Percentiles rank a stretch among this genome's conserved stretches.
Evolutionary conservation across 1,284 basidiomycete genomes (phyloP).

Genomic region (Sanghuangporus weigelae): DNA sequence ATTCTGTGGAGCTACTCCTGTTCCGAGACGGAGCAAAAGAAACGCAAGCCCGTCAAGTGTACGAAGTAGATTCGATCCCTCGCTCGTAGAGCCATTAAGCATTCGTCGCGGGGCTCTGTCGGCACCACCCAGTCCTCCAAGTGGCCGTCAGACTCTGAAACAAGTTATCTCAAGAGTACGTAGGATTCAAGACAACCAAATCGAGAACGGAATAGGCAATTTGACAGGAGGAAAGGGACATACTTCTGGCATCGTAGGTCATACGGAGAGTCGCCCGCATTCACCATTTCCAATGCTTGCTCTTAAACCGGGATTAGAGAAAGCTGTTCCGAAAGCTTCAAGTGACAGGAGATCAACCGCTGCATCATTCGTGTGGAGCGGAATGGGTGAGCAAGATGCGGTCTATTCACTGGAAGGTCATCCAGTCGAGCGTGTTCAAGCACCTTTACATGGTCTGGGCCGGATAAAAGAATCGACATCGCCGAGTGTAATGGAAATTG

Average conservation of each 20-base stretch:
- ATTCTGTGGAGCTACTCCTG: background rate
- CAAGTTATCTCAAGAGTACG: background rate
- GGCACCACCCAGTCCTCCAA: background rate
- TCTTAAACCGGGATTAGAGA: background rate
- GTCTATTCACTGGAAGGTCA: background rate
- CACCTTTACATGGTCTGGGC: background rate
- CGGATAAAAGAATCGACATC: background rate
- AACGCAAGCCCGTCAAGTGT: background rate
- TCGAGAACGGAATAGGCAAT: background rate
- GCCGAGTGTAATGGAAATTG: background rate
- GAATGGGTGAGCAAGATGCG: background rate
- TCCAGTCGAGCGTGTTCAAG: background rate
- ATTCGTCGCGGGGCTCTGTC: background rate
- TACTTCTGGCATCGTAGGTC: background rate
- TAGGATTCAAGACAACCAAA: background rate
- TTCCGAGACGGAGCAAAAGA: background rate
- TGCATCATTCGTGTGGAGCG: background rate
- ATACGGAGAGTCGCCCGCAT: constrained; percentile 13
- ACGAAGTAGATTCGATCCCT: background rate
- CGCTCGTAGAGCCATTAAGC: constrained; percentile 4
- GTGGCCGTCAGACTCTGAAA: background rate
- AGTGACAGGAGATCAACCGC: background rate
- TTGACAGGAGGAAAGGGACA: background rate
- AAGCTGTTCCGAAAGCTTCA: background rate
- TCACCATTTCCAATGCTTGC: constrained; percentile 17